Percentiles rank a stretch among this genome's conserved stretches.
These are phyloP conservation scores for Claviceps africana DNA, from an alignment of 2,329 filamentous ascomycete genomes.

Conservation along the genomic window DNA sequence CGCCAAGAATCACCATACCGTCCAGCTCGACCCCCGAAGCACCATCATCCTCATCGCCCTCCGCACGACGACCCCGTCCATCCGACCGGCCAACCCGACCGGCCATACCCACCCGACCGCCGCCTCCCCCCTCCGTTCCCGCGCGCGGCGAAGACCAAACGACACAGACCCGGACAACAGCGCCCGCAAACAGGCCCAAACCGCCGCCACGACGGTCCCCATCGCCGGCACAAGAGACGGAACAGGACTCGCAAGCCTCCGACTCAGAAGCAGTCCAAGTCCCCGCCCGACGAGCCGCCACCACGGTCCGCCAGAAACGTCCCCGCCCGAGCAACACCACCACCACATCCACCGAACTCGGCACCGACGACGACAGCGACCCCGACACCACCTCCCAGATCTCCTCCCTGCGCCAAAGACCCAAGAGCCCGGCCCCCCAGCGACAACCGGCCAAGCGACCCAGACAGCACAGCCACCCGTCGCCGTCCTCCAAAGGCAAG, in stretches of 20 bases:
- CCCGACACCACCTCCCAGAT: conserved; percentile 4
- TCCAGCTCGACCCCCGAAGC: conserved; percentile 4
- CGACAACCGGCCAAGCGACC: conserved; percentile 19
- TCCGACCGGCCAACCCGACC: conserved; percentile 13
- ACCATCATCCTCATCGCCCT: conserved; percentile 25
- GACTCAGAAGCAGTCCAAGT: conserved; percentile 30
- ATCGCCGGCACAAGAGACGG: background rate
- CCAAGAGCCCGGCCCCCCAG: conserved; percentile 28
- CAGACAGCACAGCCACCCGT: conserved; percentile 4
- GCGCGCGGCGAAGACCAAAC: background rate
- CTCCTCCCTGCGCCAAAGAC: background rate
- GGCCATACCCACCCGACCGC: background rate
- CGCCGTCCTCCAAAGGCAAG: conserved; percentile 11
- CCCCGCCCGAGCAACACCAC: conserved; percentile 20
- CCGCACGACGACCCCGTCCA: conserved; percentile 26
- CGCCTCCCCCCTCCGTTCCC: background rate
- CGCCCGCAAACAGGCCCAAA: background rate
- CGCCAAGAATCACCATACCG: background rate
- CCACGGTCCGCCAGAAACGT: conserved; percentile 28
- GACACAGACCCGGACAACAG: background rate
- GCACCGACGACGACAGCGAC: conserved; percentile 15
- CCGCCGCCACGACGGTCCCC: background rate
- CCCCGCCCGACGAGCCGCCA: conserved; percentile 28
- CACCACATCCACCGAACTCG: conserved; percentile 27
- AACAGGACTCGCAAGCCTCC: conserved; percentile 7